These are phyloP conservation scores for Glycine soja DNA, from an alignment of 306 rosid species.

Conservation along the genomic window DNA sequence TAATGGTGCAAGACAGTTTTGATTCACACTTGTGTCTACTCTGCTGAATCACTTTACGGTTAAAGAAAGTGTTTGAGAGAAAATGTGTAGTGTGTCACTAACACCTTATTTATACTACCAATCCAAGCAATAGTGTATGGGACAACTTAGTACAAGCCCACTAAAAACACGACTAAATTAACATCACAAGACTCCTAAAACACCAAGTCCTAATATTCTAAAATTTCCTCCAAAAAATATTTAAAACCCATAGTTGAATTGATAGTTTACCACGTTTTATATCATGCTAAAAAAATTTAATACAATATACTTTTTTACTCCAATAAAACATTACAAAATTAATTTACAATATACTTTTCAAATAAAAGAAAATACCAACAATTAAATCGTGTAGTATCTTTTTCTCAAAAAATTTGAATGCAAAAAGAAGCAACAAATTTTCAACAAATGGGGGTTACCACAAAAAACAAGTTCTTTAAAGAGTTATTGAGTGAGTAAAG, in stretches of 20 bases:
- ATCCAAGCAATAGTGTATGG: not conserved
- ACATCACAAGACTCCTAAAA: conserved; percentile 32
- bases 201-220: conserved; percentile 11
- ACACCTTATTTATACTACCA: not conserved
- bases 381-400: not conserved
- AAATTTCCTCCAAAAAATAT: not conserved
- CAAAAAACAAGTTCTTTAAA: conserved; percentile 1
- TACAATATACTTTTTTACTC: not conserved
- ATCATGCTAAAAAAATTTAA: not conserved
- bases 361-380: not conserved
- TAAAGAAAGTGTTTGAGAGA: not conserved
- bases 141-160: not conserved
- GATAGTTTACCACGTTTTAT: not conserved
- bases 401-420: conserved; percentile 18
- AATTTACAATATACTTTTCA: not conserved
- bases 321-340: not conserved
- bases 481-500: not conserved
- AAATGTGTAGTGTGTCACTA: not conserved
- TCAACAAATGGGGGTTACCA: not conserved
- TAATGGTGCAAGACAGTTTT: conserved; percentile 9
- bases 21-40: not conserved
- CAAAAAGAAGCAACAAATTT: not conserved
- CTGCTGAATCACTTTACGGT: not conserved
- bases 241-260: not conserved
- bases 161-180: not conserved